Evolutionary conservation across 176 grass and related monocot species (phyloP).

Genomic region (Elymus sibiricus): DNA sequence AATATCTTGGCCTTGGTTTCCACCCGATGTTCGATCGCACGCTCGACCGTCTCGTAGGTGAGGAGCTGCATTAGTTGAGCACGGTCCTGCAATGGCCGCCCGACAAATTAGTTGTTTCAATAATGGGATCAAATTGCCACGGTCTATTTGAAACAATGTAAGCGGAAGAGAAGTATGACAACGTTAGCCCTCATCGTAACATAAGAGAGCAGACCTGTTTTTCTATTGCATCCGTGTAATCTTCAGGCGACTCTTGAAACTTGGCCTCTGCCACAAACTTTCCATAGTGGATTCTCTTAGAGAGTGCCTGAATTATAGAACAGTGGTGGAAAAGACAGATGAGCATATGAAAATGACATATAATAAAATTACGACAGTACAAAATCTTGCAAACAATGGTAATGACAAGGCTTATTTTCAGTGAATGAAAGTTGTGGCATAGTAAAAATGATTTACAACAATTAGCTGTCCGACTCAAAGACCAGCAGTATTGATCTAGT

Average conservation of each 20-base stretch:
- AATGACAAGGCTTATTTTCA: neutral
- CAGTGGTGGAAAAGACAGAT: conserved; percentile 1
- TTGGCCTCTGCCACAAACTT: conserved; percentile 98
- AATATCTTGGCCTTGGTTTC: conserved; percentile 73
- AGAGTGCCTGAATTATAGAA: conserved; percentile 61
- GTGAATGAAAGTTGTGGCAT: conserved; percentile 5
- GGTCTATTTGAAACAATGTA: neutral
- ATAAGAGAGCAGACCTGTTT: conserved; percentile 42
- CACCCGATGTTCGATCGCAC: conserved; percentile 55
- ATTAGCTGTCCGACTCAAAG: neutral
- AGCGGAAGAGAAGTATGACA: neutral
- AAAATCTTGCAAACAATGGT: neutral
- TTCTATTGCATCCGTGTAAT: conserved; percentile 68
- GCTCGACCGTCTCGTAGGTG: conserved; percentile 67
- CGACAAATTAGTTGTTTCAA: neutral
- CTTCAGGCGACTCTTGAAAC: conserved; percentile 59
- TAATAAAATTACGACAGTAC: neutral
- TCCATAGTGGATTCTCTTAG: conserved; percentile 97
- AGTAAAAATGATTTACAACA: neutral
- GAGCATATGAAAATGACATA: neutral
- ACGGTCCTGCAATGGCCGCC: conserved; percentile 48
- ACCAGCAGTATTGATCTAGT: neutral
- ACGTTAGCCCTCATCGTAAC: neutral
- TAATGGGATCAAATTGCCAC: neutral
- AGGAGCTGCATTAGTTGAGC: conserved; percentile 64